Evolutionary conservation across 2,329 filamentous ascomycete species (phyloP), one percentile per base, ranked within the genome.

Genomic region (Arachnomyces sp.): DNA sequence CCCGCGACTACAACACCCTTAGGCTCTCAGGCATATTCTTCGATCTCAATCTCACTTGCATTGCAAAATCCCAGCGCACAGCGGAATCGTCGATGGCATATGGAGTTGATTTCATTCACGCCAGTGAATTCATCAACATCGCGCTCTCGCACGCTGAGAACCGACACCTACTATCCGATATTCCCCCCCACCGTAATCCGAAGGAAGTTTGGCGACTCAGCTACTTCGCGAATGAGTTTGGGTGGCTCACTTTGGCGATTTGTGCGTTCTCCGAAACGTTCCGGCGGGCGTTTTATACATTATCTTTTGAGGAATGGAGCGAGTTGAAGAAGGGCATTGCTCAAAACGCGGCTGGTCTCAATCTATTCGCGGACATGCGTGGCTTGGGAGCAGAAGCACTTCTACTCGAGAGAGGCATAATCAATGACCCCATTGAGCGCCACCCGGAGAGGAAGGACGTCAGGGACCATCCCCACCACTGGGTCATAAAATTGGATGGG

Each of bases 171-270:
- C 9, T 25, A 5, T 5, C 20, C 5, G 20, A 25, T 25, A 25
- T 25, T 5, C 20, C 20, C 5, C 20, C 20, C 20, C 5, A 9
- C 20, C 5, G 9, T 25, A 5, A 25, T 25, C 20, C 5, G 20
- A 9, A 25, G 5, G 15, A 18, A 14, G n/a, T 15, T 9, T 15
- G 12, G 6, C 25, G 14, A 29, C 28, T 29, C 5, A 14, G 17
- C 12, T 13, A 11, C 8, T 47, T 51, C 20, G 37, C 51, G 12
- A 15, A 40, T 2, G 25, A 31, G 4, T 33, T 49, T 12, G 52
- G 50, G 6, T 59, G 56, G 56, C 48, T 45, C 31, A 43, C 56
- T 9, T 44, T 56, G 17, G 40, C 51, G 11, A 57, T 59, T 29
- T 57, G 50, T 25, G 40, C 51, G 2, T 43, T 52, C n/a, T 41